Conservation (phyloP, 768 basidiomycete species). For the Leccinum subgranulosum region DNA sequence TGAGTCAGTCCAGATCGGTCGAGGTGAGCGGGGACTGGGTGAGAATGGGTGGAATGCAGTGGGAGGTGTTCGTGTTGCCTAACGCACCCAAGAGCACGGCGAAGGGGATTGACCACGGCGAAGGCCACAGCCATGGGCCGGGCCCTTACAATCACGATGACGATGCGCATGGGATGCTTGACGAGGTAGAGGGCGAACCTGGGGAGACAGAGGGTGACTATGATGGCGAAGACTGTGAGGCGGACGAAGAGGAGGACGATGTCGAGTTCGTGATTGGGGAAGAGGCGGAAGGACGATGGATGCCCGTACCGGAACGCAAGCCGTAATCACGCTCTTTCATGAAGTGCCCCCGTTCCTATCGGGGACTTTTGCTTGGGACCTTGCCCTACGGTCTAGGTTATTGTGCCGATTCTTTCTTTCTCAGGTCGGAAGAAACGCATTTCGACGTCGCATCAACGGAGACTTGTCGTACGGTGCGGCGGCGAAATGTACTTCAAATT, state of each 20-base stretch:
- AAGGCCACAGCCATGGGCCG: not conserved
- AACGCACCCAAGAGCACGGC: conserved; percentile 50
- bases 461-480: conserved; percentile 4
- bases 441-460: conserved; percentile 12
- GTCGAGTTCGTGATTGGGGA: conserved; percentile 69
- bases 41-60: conserved; percentile 56
- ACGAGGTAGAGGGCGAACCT: conserved; percentile 17
- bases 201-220: conserved; percentile 26
- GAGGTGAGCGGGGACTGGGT: conserved; percentile 71
- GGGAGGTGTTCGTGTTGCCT: conserved; percentile 59
- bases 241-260: conserved; percentile 67
- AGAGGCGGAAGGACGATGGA: conserved; percentile 39
- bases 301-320: conserved; percentile 32
- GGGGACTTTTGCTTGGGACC: not conserved
- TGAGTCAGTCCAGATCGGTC: conserved; percentile 61
- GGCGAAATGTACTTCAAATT: conserved; percentile 2
- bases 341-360: not conserved
- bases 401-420: conserved; percentile 2
- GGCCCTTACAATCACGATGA: not conserved
- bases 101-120: not conserved
- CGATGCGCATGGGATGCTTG: conserved; percentile 4
- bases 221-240: conserved; percentile 36
- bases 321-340: conserved; percentile 4
- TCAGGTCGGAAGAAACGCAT: conserved; percentile 15
- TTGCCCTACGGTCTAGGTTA: conserved; percentile 9